Conservation (phyloP, 208 protist genomes). For the Leishmania guyanensis region DNA sequence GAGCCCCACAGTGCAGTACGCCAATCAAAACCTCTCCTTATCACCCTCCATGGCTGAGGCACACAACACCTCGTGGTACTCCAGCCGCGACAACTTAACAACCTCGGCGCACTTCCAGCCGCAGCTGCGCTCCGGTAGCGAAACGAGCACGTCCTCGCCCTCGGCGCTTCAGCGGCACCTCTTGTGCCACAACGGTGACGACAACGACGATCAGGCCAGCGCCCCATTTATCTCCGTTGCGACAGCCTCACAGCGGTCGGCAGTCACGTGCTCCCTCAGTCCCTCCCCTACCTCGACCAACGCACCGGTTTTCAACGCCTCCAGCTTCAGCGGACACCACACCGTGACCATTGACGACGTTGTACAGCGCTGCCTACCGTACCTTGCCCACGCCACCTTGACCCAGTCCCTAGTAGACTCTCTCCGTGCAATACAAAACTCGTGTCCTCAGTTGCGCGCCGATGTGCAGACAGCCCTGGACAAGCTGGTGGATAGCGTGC, state of each 20-base stretch:
- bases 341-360: conserved; percentile 60
- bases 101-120: not conserved
- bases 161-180: not conserved
- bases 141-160: not conserved
- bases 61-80: not conserved
- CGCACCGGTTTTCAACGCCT: conserved; percentile 20
- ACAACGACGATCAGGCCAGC: not conserved
- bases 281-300: conserved; percentile 14
- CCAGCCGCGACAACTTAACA: conserved; percentile 8
- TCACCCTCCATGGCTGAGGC: not conserved
- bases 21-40: not conserved
- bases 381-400: conserved; percentile 64
- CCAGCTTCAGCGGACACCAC: conserved; percentile 14
- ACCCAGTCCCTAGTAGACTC: conserved; percentile 66
- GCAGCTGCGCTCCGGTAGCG: not conserved
- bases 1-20: conserved; percentile 1
- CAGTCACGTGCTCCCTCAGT: conserved; percentile 3
- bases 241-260: conserved; percentile 10
- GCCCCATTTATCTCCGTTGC: not conserved
- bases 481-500: conserved; percentile 69
- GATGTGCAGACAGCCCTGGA: conserved; percentile 72
- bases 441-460: conserved; percentile 44
- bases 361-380: conserved; percentile 71
- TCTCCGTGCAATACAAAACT: conserved; percentile 52
- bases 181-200: not conserved